Base-by-base conservation (phyloP, 192 early-diverging fungal species). In the Physocladia obscura region DNA sequence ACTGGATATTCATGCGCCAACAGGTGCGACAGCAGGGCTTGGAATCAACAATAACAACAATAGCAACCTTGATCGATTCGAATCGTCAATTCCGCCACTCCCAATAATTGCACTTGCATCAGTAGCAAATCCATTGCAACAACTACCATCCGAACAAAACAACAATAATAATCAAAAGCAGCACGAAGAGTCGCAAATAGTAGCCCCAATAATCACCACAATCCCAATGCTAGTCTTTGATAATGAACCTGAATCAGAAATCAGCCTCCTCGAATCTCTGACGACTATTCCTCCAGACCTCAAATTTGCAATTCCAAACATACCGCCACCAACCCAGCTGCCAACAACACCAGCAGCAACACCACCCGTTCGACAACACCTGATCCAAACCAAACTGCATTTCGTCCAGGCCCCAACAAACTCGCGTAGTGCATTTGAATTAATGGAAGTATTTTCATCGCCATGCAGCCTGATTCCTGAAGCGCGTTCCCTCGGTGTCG, bases 361-460 rank as follows among this genome's bases (percentile, higher is more conserved):
- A n/a, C 30, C 24, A 19, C 54, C 21, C 21, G n/a, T 22, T 37
- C 21, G 48, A 49, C 13, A 8, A 6, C 65, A 68, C 52, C 54
- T 68, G 26, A 55, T 68, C 37, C 50, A 57, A 57, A 24, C 65
- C 30, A 36, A 31, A 32, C 17, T 68, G 3, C 65, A 68, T 37
- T 68, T 39, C 34, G 21, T 52, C 29, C 65, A 27, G 32, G 36
- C 50, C 15, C 65, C 65, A 1, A 49, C 35, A 15, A 68, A 68
- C 37, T 52, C 65, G 30, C 57, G 70, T 8, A 36, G 30, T 36
- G 70, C 70, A 3, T 72, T 72, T 55, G 59, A 61, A 8, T 49
- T 72, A 2, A 34, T 72, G 29, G 70, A 72, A 55, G 51, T 55
- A n/a, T 72, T 62, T 32, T 52, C 70, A 5, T 11, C 49, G 11